A percentile compares a stretch with the other conserved stretches of the same genome.
Evolutionary conservation across 345 rosid species (phyloP).

Genomic region (Gossypium rotundifolium): DNA sequence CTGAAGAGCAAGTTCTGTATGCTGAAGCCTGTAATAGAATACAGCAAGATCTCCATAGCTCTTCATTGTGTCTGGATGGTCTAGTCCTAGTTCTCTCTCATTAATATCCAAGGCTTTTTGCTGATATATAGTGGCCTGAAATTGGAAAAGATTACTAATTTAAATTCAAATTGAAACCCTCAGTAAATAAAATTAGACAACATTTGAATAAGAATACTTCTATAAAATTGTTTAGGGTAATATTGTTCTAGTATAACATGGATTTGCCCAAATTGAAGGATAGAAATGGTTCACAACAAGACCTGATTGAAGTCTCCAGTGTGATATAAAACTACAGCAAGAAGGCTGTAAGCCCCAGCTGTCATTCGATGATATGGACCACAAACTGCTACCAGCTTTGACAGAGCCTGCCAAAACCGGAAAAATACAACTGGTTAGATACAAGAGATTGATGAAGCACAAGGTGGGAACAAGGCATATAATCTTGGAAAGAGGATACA

Average conservation of each 20-base stretch:
- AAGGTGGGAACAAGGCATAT: background rate
- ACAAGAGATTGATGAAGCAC: constrained; percentile 4
- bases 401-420: constrained; percentile 63
- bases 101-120: constrained; percentile 98
- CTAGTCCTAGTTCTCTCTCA: constrained; percentile 97
- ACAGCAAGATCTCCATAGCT: constrained; percentile 99
- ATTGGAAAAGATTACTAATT: constrained; percentile 17
- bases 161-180: constrained; percentile 16
- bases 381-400: constrained; percentile 93
- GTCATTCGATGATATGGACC: constrained; percentile 99
- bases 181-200: background rate
- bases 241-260: background rate
- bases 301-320: constrained; percentile 99
- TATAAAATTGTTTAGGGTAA: constrained; percentile 1
- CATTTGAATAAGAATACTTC: background rate
- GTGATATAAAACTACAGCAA: constrained; percentile 96
- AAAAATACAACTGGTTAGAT: constrained; percentile 13
- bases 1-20: constrained; percentile 96
- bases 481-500: background rate
- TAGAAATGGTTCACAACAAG: constrained; percentile 14
- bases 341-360: constrained; percentile 99
- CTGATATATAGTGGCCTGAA: constrained; percentile 98
- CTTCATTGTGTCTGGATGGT: constrained; percentile 99
- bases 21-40: constrained; percentile 97
- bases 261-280: background rate